phyloP scores from a whole-genome alignment of 2,329 filamentous ascomycete species.

The Neonectria punicea region DNA sequence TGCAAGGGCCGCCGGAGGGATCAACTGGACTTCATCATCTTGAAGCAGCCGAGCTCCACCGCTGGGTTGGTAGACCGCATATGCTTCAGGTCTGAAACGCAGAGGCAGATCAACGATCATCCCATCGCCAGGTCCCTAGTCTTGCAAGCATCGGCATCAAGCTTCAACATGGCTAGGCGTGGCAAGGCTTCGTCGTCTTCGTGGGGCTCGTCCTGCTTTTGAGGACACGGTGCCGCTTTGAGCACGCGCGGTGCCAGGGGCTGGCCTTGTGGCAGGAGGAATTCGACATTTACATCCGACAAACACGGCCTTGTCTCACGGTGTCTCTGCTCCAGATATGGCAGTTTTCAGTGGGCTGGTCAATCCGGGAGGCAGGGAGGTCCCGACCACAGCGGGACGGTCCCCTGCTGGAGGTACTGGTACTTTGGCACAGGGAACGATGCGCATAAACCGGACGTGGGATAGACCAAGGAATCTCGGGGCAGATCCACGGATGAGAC shows the following conservation, averaged over 20 bases:
- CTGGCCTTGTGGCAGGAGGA: conserved; percentile 1
- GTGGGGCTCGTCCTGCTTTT: conserved; percentile 1
- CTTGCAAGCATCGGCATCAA: conserved; percentile 19
- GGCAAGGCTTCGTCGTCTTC: conserved; percentile 32
- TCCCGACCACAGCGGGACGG: not conserved
- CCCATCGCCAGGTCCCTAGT: conserved; percentile 24
- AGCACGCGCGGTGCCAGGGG: not conserved
- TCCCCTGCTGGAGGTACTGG: not conserved
- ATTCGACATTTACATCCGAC: conserved; percentile 18
- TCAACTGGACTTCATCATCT: conserved; percentile 31
- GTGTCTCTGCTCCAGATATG: conserved; percentile 17
- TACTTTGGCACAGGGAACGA: conserved; percentile 10
- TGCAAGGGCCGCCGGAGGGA: conserved; percentile 32
- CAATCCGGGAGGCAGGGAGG: conserved; percentile 9
- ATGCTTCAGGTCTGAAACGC: conserved; percentile 40
- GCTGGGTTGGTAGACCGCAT: conserved; percentile 28
- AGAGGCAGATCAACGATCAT: conserved; percentile 39
- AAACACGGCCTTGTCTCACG: conserved; percentile 20
- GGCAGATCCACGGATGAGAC: conserved; percentile 11
- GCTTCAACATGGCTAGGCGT: conserved; percentile 17
- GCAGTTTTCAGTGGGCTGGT: not conserved
- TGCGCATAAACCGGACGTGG: conserved; percentile 4
- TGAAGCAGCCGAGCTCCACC: conserved; percentile 30
- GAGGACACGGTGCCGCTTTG: conserved; percentile 17
- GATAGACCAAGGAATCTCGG: conserved; percentile 5